Percentiles rank a stretch among this genome's conserved stretches.
Evolutionary conservation across 83 land plant genomes (phyloP).

Genomic region (Isoetes engelmannii): DNA sequence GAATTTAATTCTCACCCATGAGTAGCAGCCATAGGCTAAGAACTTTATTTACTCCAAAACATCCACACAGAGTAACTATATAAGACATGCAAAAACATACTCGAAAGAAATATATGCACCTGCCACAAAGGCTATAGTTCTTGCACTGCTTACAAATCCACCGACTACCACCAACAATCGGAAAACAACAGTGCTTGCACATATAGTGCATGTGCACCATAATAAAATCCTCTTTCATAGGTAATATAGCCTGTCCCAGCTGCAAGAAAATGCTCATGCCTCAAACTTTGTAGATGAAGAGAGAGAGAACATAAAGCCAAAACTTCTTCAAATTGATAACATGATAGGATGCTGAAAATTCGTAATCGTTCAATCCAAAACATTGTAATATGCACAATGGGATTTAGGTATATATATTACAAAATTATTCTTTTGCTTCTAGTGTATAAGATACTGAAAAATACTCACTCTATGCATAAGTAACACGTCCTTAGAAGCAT

Average conservation of each 20-base stretch:
- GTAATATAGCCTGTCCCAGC: slow-evolving; percentile 88
- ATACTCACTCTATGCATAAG: slow-evolving; percentile 69
- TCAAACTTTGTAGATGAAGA: too few species aligned
- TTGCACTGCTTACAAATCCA: slow-evolving; percentile 91
- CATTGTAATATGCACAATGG: too few species aligned
- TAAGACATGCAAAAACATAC: not conserved
- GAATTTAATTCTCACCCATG: too few species aligned
- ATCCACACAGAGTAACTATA: too few species aligned
- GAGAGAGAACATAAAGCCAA: too few species aligned
- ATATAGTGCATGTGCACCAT: slow-evolving; percentile 94
- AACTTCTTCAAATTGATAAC: not conserved
- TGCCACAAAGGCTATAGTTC: slow-evolving; percentile 82
- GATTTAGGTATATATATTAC: too few species aligned
- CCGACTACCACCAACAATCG: slow-evolving; percentile 80
- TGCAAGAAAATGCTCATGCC: slow-evolving; percentile 18
- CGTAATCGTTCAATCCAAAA: too few species aligned
- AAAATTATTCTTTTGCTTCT: too few species aligned
- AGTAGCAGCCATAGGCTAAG: too few species aligned
- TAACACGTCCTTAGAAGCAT: slow-evolving; percentile 79
- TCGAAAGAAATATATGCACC: slow-evolving; percentile 35
- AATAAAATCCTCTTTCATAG: slow-evolving; percentile 98
- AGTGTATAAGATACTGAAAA: too few species aligned
- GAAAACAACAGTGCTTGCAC: slow-evolving; percentile 75
- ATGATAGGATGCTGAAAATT: not conserved
- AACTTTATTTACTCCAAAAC: too few species aligned